Evolutionary conservation across 768 basidiomycete species (phyloP).

Genomic region (Suillus americanus): DNA sequence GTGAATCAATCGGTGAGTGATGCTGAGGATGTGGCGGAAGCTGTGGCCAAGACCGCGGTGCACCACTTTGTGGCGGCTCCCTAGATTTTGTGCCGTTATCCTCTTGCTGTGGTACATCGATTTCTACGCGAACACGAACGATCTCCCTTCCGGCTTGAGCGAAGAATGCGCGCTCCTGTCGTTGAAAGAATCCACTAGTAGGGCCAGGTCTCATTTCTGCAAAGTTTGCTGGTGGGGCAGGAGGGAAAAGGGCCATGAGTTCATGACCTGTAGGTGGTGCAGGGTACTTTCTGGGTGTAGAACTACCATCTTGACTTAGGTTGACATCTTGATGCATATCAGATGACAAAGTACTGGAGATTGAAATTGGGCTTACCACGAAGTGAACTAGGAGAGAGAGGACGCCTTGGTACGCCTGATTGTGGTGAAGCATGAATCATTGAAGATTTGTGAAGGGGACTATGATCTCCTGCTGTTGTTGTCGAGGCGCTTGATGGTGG

Average conservation of each 20-base stretch:
- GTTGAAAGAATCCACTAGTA: slow-evolving; percentile 71
- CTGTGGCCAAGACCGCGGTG: slow-evolving; percentile 30
- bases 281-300: slow-evolving; percentile 59
- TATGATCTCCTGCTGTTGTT: slow-evolving; percentile 45
- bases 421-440: slow-evolving; percentile 33
- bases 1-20: slow-evolving; percentile 26
- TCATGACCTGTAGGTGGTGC: slow-evolving; percentile 80
- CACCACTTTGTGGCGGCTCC: slow-evolving; percentile 10
- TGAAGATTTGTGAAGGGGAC: slow-evolving; percentile 29
- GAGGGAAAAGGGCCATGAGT: slow-evolving; percentile 82
- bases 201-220: slow-evolving; percentile 59
- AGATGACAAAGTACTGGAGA: slow-evolving; percentile 12
- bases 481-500: slow-evolving; percentile 53
- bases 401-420: slow-evolving; percentile 43
- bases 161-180: slow-evolving; percentile 80
- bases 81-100: slow-evolving; percentile 23
- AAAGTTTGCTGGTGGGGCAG: slow-evolving; percentile 58
- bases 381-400: slow-evolving; percentile 62
- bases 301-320: slow-evolving; percentile 51
- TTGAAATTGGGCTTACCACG: slow-evolving; percentile 42
- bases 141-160: slow-evolving; percentile 78
- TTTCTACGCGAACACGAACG: slow-evolving; percentile 70
- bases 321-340: slow-evolving; percentile 54
- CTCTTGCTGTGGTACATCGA: slow-evolving; percentile 48
- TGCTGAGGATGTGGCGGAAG: slow-evolving; percentile 32